Conservation (phyloP, 306 rosid species). For the Acacia confusa region DNA sequence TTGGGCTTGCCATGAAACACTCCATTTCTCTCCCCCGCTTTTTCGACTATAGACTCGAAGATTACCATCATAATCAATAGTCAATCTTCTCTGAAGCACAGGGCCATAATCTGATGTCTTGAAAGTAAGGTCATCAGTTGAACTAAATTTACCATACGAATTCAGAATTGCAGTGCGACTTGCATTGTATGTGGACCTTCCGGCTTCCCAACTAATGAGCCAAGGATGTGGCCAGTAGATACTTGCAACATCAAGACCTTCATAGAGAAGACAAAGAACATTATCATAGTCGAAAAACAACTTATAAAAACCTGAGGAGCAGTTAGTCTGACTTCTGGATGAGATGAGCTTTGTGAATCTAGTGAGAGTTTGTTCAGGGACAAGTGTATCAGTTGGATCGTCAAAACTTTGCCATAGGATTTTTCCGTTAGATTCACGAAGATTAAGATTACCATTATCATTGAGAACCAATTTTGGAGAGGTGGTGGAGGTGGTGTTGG, state of each 20-base stretch:
- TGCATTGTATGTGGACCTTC: not conserved
- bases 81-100: slow-evolving; percentile 27
- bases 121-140: slow-evolving; percentile 1
- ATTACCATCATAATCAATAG: slow-evolving; percentile 39
- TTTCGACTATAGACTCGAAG: slow-evolving; percentile 35
- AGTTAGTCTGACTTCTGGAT: slow-evolving; percentile 25
- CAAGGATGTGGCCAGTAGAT: not conserved
- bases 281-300: slow-evolving; percentile 26
- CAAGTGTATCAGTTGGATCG: slow-evolving; percentile 46
- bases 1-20: slow-evolving; percentile 35
- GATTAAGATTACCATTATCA: slow-evolving; percentile 32
- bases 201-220: not conserved
- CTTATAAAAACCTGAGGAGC: slow-evolving; percentile 39
- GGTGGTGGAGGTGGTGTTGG: slow-evolving; percentile 27
- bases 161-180: not conserved
- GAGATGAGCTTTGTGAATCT: slow-evolving; percentile 35
- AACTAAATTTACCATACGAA: not conserved
- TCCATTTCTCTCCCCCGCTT: slow-evolving; percentile 9
- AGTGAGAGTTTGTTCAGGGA: slow-evolving; percentile 42
- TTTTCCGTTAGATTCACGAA: not conserved
- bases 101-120: slow-evolving; percentile 32
- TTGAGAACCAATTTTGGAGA: not conserved
- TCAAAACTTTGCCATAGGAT: slow-evolving; percentile 50
- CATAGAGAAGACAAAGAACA: slow-evolving; percentile 1
- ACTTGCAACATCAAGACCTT: slow-evolving; percentile 15